Evolutionary conservation across 192 early-diverging fungal genomes (phyloP).

Genomic region (Backusella tuberculispora): DNA sequence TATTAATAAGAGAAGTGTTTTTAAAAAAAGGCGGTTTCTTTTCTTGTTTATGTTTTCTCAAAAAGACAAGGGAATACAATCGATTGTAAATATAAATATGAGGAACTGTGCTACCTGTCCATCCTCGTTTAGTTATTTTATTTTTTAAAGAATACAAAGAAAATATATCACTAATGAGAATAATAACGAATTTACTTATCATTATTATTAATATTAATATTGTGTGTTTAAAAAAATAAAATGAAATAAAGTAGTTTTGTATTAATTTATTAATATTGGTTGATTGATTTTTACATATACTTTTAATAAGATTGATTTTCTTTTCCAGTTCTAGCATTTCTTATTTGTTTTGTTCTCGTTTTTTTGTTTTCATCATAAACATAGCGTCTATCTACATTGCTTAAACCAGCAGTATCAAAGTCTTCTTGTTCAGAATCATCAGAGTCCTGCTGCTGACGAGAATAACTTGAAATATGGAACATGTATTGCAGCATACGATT

Average conservation of each 20-base stretch:
- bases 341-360: conserved; percentile 18
- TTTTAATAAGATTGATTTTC: conserved; percentile 11
- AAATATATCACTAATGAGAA: too few relatives aligned
- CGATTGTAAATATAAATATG: too few relatives aligned
- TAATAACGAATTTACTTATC: too few relatives aligned
- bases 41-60: too few relatives aligned
- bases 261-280: background rate
- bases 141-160: too few relatives aligned
- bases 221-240: too few relatives aligned
- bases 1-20: too few relatives aligned
- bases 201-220: too few relatives aligned
- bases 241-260: background rate
- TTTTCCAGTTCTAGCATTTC: conserved; percentile 22
- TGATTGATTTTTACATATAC: background rate
- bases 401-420: background rate
- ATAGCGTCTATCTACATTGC: conserved; percentile 27
- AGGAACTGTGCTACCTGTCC: too few relatives aligned
- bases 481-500: conserved; percentile 20
- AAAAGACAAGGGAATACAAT: too few relatives aligned
- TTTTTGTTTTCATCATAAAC: conserved; percentile 27
- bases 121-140: too few relatives aligned
- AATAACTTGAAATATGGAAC: conserved; percentile 14
- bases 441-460: conserved; percentile 12
- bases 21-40: too few relatives aligned
- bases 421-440: conserved; percentile 23